These are phyloP conservation scores for Flaveria linearis DNA, from an alignment of 129 eudicot genomes.

Conservation along the genomic window DNA sequence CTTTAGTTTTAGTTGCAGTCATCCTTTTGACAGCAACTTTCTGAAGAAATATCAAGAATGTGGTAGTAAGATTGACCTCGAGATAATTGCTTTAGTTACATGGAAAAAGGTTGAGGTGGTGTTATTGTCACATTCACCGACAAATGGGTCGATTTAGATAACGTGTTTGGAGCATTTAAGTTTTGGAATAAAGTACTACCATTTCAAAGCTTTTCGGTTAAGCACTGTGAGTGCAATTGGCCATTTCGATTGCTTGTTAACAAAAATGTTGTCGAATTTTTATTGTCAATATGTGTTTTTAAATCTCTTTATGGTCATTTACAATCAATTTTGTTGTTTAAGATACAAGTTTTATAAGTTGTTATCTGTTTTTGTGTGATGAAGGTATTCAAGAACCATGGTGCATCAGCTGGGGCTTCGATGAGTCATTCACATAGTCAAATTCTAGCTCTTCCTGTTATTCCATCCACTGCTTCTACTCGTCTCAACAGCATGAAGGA, in stretches of 20 bases:
- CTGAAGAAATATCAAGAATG: conserved; percentile 39
- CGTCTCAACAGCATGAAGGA: conserved; percentile 78
- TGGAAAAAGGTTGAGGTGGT: neutral
- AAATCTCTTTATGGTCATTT: neutral
- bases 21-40: conserved; percentile 92
- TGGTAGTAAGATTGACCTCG: neutral
- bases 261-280: neutral
- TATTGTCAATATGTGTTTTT: neutral
- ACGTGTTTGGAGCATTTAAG: neutral
- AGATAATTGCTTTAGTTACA: conserved; percentile 15
- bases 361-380: conserved; percentile 22
- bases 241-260: conserved; percentile 1
- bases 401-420: conserved; percentile 98
- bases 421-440: conserved; percentile 99
- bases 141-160: too few species aligned
- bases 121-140: neutral
- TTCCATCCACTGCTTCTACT: conserved; percentile 63
- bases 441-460: conserved; percentile 77
- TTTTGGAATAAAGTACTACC: neutral
- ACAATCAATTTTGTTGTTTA: neutral
- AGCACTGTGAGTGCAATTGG: neutral
- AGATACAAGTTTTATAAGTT: conserved; percentile 7
- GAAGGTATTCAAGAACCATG: conserved; percentile 96
- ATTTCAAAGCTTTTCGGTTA: neutral
- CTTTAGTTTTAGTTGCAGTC: conserved; percentile 87